Percentiles rank a stretch among this genome's conserved stretches.
Conservation (phyloP, 495 filamentous ascomycete genomes). For the Penicillium manginii region DNA sequence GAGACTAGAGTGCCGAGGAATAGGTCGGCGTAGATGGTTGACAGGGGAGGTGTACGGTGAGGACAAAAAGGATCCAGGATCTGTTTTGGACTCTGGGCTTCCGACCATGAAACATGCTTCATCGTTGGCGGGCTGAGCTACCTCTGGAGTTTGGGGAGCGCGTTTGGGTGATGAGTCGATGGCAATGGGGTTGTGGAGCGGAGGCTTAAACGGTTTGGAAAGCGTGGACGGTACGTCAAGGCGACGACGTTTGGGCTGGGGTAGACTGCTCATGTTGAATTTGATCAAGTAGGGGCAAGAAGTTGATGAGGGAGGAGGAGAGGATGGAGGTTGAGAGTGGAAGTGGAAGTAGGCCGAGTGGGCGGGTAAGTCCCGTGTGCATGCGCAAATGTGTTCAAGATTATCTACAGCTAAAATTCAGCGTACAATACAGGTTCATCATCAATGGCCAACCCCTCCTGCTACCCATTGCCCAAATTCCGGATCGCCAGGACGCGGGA, state of each 20-base stretch:
- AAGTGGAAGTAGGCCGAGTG: constrained; percentile 39
- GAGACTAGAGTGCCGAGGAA: constrained; percentile 5
- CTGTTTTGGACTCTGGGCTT: neutral
- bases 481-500: constrained; percentile 72
- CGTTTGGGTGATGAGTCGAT: neutral
- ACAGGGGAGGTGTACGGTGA: neutral
- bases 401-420: constrained; percentile 16
- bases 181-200: constrained; percentile 47
- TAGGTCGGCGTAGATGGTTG: constrained; percentile 3
- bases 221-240: constrained; percentile 55
- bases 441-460: constrained; percentile 79
- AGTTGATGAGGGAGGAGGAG: neutral
- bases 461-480: constrained; percentile 74
- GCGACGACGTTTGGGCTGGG: constrained; percentile 58
- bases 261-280: constrained; percentile 25
- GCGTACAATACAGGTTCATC: constrained; percentile 26
- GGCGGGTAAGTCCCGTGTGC: neutral
- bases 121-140: neutral
- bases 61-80: neutral
- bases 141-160: constrained; percentile 8
- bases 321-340: constrained; percentile 9
- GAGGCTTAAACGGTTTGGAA: constrained; percentile 70
- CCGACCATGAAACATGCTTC: neutral
- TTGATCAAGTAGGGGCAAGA: constrained; percentile 1
- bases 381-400: neutral